Evolutionary conservation across 306 rosid genomes (phyloP).

Genomic region (Prunus mongolica): DNA sequence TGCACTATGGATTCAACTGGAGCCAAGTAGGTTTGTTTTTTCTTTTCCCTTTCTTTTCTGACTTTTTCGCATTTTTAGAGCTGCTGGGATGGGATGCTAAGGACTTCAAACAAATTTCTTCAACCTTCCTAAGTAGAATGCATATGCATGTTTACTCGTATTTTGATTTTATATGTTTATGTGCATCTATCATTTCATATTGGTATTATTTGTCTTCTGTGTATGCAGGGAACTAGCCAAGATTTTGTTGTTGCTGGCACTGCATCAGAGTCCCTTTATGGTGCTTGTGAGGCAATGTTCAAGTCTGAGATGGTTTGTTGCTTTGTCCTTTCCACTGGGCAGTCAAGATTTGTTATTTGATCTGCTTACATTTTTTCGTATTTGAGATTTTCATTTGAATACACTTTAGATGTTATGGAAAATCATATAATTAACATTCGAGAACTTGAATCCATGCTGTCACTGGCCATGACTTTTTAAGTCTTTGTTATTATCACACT

Average conservation of each 20-base stretch:
- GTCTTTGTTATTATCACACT: no score
- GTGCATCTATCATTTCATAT: not conserved
- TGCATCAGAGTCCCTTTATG: slow-evolving; percentile 95
- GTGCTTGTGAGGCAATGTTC: slow-evolving; percentile 98
- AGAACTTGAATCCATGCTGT: not conserved
- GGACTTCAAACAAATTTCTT: not conserved
- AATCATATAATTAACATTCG: not conserved
- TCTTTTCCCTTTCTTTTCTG: not conserved
- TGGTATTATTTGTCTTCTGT: slow-evolving; percentile 9
- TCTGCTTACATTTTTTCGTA: not conserved
- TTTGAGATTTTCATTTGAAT: not conserved
- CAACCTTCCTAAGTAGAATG: not conserved
- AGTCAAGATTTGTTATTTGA: not conserved
- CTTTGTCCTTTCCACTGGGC: not conserved
- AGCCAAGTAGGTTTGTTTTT: slow-evolving; percentile 75
- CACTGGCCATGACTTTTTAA: no score
- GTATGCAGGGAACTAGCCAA: slow-evolving; percentile 80
- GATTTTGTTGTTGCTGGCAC: slow-evolving; percentile 96
- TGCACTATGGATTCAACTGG: slow-evolving; percentile 95
- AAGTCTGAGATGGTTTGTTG: slow-evolving; percentile 88
- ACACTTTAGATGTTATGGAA: not conserved
- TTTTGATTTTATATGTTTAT: not conserved
- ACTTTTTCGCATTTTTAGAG: not conserved
- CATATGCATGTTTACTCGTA: not conserved
- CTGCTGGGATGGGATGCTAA: no score